phyloP scores from a whole-genome alignment of 805 yeast species.

The Candida ponderosae region DNA sequence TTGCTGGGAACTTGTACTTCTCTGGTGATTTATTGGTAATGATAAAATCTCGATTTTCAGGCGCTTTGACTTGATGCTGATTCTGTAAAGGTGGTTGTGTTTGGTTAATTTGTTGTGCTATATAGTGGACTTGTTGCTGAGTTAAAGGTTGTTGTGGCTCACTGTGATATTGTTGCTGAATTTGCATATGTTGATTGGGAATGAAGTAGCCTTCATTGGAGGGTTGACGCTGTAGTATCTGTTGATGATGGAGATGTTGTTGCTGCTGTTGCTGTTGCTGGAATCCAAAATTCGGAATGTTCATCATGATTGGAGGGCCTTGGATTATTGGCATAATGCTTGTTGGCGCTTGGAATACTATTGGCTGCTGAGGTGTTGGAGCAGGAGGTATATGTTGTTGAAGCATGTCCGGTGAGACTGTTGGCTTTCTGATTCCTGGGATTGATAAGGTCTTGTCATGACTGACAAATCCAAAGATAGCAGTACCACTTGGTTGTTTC shows the following conservation, averaged over 20 bases:
- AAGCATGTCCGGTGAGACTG: slow-evolving; percentile 16
- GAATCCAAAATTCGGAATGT: no score
- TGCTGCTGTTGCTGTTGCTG: slow-evolving; percentile 2
- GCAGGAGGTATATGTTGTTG: not conserved
- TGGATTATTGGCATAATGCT: slow-evolving; percentile 10
- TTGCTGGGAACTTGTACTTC: slow-evolving; percentile 43
- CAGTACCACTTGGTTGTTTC: slow-evolving; percentile 69
- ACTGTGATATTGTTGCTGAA: slow-evolving; percentile 1
- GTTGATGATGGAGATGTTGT: slow-evolving; percentile 26
- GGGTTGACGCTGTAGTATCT: slow-evolving; percentile 9
- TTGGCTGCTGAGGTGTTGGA: slow-evolving; percentile 14
- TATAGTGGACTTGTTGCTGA: slow-evolving; percentile 1
- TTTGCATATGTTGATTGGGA: not conserved
- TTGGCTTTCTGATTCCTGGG: slow-evolving; percentile 31
- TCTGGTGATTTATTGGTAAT: slow-evolving; percentile 38
- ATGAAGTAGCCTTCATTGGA: no score
- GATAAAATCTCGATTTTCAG: slow-evolving; percentile 29
- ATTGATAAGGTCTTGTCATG: slow-evolving; percentile 59
- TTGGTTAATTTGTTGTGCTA: not conserved
- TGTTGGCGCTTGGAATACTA: slow-evolving; percentile 26
- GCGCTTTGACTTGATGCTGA: not conserved
- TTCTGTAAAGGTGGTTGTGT: not conserved
- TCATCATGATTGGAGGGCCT: no score
- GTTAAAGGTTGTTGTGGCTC: slow-evolving; percentile 11
- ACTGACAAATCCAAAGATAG: slow-evolving; percentile 65